Evolutionary conservation across 768 basidiomycete genomes (phyloP).

Genomic region (Agaricus blazei): DNA sequence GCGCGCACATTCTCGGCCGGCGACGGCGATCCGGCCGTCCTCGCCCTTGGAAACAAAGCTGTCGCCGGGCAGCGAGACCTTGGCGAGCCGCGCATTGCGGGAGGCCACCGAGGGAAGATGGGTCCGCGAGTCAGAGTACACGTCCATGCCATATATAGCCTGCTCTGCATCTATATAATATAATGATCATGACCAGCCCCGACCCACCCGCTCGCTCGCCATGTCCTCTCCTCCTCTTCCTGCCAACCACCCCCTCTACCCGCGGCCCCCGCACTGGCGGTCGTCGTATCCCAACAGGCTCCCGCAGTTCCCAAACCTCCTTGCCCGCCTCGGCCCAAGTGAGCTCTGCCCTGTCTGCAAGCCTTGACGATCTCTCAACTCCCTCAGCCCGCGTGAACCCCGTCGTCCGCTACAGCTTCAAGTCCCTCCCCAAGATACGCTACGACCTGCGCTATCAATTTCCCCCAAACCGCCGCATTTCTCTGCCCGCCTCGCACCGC

Average conservation of each 20-base stretch:
- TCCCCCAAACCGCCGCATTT: neutral
- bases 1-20: slow-evolving; percentile 71
- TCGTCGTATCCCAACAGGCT: neutral
- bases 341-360: no score
- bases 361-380: no score
- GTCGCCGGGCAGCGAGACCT: slow-evolving; percentile 58
- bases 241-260: neutral
- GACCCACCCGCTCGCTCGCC: no score
- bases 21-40: slow-evolving; percentile 69
- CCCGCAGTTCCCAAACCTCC: neutral
- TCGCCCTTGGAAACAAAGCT: slow-evolving; percentile 65
- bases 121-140: slow-evolving; percentile 36
- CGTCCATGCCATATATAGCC: slow-evolving; percentile 16
- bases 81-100: slow-evolving; percentile 53
- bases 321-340: neutral
- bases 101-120: slow-evolving; percentile 36
- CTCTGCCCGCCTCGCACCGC: neutral
- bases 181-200: no score
- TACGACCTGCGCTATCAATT: neutral
- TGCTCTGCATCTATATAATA: no score
- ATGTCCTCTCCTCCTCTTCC: no score
- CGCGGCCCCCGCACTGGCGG: slow-evolving; percentile 1
- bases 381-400: neutral
- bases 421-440: neutral
- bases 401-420: neutral